Conservation (phyloP, 805 yeast species). For the Candida morakotiae region DNA sequence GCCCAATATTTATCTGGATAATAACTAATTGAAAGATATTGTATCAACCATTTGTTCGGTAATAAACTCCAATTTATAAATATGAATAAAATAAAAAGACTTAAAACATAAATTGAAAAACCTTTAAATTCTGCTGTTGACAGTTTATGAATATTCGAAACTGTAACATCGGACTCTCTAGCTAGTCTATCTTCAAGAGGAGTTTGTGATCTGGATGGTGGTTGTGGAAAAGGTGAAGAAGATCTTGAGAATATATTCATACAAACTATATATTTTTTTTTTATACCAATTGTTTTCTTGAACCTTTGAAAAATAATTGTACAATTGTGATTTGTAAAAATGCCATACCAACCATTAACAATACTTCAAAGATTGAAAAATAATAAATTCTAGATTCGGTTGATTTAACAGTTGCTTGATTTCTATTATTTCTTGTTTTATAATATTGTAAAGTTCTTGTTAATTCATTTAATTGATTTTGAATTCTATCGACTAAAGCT, state of each 20-base stretch:
- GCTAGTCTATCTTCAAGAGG: slow-evolving; percentile 48
- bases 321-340: slow-evolving; percentile 63
- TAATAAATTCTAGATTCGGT: slow-evolving; percentile 77
- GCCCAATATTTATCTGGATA: slow-evolving; percentile 95
- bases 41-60: slow-evolving; percentile 56
- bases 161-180: slow-evolving; percentile 62
- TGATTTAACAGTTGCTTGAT: slow-evolving; percentile 80
- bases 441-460: slow-evolving; percentile 69
- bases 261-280: neutral
- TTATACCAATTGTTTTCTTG: slow-evolving; percentile 58
- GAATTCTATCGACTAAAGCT: slow-evolving; percentile 54
- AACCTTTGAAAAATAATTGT: slow-evolving; percentile 66
- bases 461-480: slow-evolving; percentile 53
- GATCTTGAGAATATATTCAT: slow-evolving; percentile 3
- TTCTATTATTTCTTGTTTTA: slow-evolving; percentile 86
- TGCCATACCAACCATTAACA: slow-evolving; percentile 73
- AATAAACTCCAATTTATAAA: slow-evolving; percentile 73
- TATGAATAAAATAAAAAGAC: slow-evolving; percentile 49
- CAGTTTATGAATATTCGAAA: slow-evolving; percentile 46
- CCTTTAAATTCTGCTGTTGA: slow-evolving; percentile 81
- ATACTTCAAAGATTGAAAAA: slow-evolving; percentile 67
- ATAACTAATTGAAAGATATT: slow-evolving; percentile 56
- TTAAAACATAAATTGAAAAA: slow-evolving; percentile 73
- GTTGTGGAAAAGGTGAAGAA: slow-evolving; percentile 1
- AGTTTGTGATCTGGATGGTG: neutral